Conservation (phyloP, 78 protist genomes). For the Dictyostelium discoideum region DNA sequence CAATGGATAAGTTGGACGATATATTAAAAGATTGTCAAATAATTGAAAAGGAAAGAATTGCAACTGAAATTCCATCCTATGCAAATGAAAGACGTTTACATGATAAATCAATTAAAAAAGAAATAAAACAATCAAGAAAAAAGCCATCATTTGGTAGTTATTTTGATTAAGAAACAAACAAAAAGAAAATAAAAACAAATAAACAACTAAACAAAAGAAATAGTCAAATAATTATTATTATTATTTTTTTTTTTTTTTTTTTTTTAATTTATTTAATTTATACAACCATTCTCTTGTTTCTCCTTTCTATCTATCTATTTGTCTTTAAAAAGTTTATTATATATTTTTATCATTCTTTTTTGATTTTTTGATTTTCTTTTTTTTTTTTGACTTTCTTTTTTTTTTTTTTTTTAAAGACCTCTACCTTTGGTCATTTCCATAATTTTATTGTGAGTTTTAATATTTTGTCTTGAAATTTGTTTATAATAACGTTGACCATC, state of each 20-base stretch:
- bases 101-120: conserved; percentile 13
- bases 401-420: conserved; percentile 37
- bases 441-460: conserved; percentile 42
- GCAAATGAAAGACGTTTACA: conserved; percentile 46
- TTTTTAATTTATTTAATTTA: background rate
- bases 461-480: conserved; percentile 39
- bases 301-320: background rate
- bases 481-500: conserved; percentile 67
- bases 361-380: background rate
- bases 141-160: background rate
- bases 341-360: no score
- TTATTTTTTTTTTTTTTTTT: background rate
- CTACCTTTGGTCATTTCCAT: conserved; percentile 66
- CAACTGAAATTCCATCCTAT: conserved; percentile 46
- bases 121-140: conserved; percentile 16
- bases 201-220: background rate
- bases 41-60: conserved; percentile 50
- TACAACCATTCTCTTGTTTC: background rate
- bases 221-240: no score
- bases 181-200: background rate
- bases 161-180: background rate
- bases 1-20: conserved; percentile 42
- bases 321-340: background rate
- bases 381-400: background rate
- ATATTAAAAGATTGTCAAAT: conserved; percentile 8